phyloP scores from a whole-genome alignment of 2,329 filamentous ascomycete species.

The Trichoderma harzianum region DNA sequence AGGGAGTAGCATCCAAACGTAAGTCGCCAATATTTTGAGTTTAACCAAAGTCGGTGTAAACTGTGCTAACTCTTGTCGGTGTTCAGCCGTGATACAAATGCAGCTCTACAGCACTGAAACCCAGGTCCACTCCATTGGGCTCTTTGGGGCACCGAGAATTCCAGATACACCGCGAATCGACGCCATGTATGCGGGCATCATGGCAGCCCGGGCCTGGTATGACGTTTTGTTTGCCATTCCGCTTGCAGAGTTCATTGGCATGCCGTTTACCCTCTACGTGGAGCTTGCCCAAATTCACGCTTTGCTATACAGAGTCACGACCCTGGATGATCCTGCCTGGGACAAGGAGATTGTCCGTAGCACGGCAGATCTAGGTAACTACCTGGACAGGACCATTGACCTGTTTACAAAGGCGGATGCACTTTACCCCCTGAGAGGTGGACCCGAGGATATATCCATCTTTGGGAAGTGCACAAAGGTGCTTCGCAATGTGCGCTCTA shows the following conservation, averaged over 20 bases:
- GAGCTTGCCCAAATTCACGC: constrained; percentile 37
- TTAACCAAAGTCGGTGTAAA: not conserved
- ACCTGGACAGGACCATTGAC: constrained; percentile 36
- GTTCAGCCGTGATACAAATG: constrained; percentile 30
- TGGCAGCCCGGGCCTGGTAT: constrained; percentile 35
- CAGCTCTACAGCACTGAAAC: constrained; percentile 32
- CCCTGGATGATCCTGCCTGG: constrained; percentile 40
- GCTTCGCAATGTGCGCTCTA: constrained; percentile 32
- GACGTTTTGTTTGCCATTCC: constrained; percentile 36
- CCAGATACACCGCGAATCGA: constrained; percentile 33
- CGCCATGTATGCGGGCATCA: constrained; percentile 36
- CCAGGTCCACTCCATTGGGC: constrained; percentile 32
- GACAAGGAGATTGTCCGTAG: constrained; percentile 36
- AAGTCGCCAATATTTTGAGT: constrained; percentile 13
- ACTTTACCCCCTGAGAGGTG: constrained; percentile 29
- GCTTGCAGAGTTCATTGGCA: constrained; percentile 28
- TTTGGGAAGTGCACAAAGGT: constrained; percentile 36
- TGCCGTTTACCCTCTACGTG: constrained; percentile 35
- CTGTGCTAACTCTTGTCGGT: not conserved
- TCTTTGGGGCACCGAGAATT: constrained; percentile 30
- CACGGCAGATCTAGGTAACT: constrained; percentile 34
- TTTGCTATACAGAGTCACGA: constrained; percentile 38
- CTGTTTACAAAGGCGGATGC: constrained; percentile 28
- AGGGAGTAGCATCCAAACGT: constrained; percentile 28
- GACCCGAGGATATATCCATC: constrained; percentile 29